Percentiles rank a stretch among this genome's conserved stretches.
phyloP scores from a whole-genome alignment of 257 asterid genomes.

The Verbascum thapsus region DNA sequence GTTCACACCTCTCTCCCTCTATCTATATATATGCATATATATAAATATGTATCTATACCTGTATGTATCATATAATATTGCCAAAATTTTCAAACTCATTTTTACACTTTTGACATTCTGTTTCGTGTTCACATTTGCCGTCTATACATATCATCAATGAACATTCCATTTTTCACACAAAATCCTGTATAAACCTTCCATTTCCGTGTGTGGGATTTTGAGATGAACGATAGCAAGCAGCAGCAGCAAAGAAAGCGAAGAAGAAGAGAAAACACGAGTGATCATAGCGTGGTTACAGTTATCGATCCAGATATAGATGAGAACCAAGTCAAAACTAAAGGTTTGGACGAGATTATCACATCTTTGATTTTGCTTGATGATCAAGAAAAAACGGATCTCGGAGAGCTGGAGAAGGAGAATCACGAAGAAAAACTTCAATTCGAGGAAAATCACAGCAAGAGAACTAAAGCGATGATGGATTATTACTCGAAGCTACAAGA shows the following conservation, averaged over 20 bases:
- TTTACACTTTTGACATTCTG: slow-evolving; percentile 40
- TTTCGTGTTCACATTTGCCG: slow-evolving; percentile 49
- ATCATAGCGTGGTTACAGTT: neutral
- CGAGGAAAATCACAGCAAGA: slow-evolving; percentile 53
- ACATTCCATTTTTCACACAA: neutral
- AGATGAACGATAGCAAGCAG: slow-evolving; percentile 52
- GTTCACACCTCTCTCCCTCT: slow-evolving; percentile 47
- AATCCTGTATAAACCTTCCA: slow-evolving; percentile 21
- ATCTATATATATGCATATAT: neutral
- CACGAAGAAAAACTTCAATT: slow-evolving; percentile 51
- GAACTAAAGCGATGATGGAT: slow-evolving; percentile 57
- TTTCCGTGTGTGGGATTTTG: neutral
- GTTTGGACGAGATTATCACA: slow-evolving; percentile 72
- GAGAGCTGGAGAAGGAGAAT: slow-evolving; percentile 39
- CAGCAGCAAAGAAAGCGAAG: slow-evolving; percentile 44
- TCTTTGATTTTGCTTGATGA: slow-evolving; percentile 76
- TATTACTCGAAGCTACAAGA: slow-evolving; percentile 54
- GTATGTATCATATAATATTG: slow-evolving; percentile 16
- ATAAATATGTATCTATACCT: neutral
- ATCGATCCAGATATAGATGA: slow-evolving; percentile 24
- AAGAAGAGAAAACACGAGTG: slow-evolving; percentile 33
- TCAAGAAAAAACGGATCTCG: slow-evolving; percentile 63
- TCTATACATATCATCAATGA: slow-evolving; percentile 48
- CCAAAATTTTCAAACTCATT: slow-evolving; percentile 34
- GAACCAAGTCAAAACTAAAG: slow-evolving; percentile 72